A percentile compares a stretch with the other conserved stretches of the same genome.
phyloP scores from a whole-genome alignment of 2,329 filamentous ascomycete species.

The Neofusicoccum ribis region DNA sequence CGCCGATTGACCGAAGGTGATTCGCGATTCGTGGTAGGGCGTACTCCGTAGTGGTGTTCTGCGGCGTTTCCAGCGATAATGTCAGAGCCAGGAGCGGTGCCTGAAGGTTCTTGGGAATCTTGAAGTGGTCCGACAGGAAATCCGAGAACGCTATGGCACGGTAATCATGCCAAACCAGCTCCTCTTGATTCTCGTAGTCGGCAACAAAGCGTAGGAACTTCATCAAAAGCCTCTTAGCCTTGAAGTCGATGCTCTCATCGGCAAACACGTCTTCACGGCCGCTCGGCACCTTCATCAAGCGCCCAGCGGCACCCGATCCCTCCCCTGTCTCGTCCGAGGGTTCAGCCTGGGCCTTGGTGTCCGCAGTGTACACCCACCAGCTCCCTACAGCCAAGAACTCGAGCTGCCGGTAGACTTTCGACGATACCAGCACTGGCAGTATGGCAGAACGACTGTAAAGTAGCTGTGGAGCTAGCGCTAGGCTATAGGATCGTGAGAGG shows the following conservation, averaged over 20 bases:
- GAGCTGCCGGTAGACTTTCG: constrained; percentile 81
- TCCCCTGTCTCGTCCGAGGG: background rate
- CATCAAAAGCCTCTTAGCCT: constrained; percentile 84
- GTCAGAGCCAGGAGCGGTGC: constrained; percentile 70
- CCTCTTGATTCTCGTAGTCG: constrained; percentile 64
- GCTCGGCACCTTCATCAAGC: constrained; percentile 74
- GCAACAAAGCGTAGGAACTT: constrained; percentile 89
- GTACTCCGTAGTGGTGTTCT: constrained; percentile 61
- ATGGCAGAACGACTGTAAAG: constrained; percentile 81
- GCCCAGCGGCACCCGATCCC: background rate
- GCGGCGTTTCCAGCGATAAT: constrained; percentile 62
- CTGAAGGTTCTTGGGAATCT: constrained; percentile 63
- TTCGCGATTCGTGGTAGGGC: constrained; percentile 73
- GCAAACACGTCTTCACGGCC: constrained; percentile 90
- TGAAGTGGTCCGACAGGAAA: constrained; percentile 59
- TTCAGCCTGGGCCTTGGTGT: constrained; percentile 29
- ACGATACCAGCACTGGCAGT: constrained; percentile 80
- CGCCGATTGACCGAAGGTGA: constrained; percentile 82
- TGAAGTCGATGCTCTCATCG: constrained; percentile 71
- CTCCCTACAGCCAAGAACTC: constrained; percentile 93
- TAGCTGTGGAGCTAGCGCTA: constrained; percentile 82
- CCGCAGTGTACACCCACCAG: constrained; percentile 73
- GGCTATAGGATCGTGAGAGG: constrained; percentile 72
- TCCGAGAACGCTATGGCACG: constrained; percentile 56
- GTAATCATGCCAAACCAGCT: constrained; percentile 57